Conservation (phyloP, 78 protist genomes). For the Parvularia atlantis region DNA sequence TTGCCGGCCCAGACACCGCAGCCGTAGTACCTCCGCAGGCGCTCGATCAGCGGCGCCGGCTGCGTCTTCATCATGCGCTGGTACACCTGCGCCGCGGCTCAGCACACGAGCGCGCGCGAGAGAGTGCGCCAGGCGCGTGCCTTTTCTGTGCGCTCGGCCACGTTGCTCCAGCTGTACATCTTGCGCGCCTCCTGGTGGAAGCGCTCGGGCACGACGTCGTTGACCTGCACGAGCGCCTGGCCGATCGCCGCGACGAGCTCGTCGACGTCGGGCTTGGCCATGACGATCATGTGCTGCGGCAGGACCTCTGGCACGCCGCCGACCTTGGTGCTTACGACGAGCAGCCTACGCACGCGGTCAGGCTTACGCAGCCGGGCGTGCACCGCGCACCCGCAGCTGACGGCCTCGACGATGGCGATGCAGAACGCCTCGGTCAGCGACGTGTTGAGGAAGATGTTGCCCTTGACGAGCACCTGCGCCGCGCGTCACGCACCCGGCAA, state of each 20-base stretch:
- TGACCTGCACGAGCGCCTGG: neutral
- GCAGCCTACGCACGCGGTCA: constrained; percentile 20
- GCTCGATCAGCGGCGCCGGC: neutral
- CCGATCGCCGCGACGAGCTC: constrained; percentile 4
- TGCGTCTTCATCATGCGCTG: neutral
- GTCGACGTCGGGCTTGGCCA: constrained; percentile 57
- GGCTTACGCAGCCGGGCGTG: neutral
- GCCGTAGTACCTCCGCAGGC: constrained; percentile 2
- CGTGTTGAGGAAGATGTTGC: constrained; percentile 90
- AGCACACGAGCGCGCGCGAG: neutral
- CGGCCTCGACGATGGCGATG: constrained; percentile 96
- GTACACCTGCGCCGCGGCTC: neutral
- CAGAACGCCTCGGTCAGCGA: constrained; percentile 97
- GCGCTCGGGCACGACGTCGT: neutral
- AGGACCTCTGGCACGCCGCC: constrained; percentile 95
- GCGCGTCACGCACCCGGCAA: too few relatives aligned
- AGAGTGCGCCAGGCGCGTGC: neutral
- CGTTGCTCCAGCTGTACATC: constrained; percentile 75
- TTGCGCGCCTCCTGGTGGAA: constrained; percentile 7
- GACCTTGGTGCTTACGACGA: constrained; percentile 76
- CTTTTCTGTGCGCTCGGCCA: constrained; percentile 64
- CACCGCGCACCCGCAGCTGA: constrained; percentile 40
- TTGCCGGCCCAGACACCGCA: constrained; percentile 12
- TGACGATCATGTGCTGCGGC: constrained; percentile 57
- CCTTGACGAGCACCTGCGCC: constrained; percentile 56